Conservation (phyloP, 768 basidiomycete species). For the Xanthoconium purpureum region DNA sequence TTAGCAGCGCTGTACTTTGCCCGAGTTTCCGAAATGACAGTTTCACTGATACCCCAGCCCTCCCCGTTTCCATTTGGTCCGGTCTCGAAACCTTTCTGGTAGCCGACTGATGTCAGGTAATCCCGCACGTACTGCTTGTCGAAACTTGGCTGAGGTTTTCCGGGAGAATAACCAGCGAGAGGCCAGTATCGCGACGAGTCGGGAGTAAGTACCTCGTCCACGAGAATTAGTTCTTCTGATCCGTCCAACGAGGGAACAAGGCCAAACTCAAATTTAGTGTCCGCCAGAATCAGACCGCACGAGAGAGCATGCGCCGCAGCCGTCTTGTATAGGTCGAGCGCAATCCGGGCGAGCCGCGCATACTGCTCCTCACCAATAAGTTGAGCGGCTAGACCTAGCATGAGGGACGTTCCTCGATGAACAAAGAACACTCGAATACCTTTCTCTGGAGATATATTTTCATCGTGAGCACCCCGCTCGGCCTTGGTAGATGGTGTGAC, state of each 20-base stretch:
- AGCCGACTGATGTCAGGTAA: conserved; percentile 74
- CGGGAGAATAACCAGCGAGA: conserved; percentile 63
- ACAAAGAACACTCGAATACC: conserved; percentile 38
- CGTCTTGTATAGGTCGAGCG: conserved; percentile 65
- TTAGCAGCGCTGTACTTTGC: conserved; percentile 79
- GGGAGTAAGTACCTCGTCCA: conserved; percentile 96
- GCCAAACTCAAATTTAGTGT: conserved; percentile 99
- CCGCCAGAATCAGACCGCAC: conserved; percentile 88
- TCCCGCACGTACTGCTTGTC: conserved; percentile 97
- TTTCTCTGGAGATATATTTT: conserved; percentile 87
- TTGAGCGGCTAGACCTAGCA: conserved; percentile 46
- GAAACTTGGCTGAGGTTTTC: conserved; percentile 81
- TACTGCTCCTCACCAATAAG: conserved; percentile 69
- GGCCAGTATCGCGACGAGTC: conserved; percentile 99
- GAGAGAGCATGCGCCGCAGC: conserved; percentile 72
- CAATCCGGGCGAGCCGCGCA: conserved; percentile 51
- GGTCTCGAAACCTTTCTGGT: conserved; percentile 73
- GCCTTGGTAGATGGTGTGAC: conserved; percentile 99
- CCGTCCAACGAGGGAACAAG: conserved; percentile 47
- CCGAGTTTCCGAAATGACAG: conserved; percentile 74
- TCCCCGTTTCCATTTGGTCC: conserved; percentile 64
- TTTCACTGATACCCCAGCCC: conserved; percentile 77
- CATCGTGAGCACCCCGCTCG: conserved; percentile 89
- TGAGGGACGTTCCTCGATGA: background rate
- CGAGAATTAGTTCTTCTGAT: conserved; percentile 65